A percentile compares a stretch with the other conserved stretches of the same genome.
These are phyloP conservation scores for Sphagnum magellanicum DNA, from an alignment of 228 moss, liverwort and hornwort species.

Conservation along the genomic window DNA sequence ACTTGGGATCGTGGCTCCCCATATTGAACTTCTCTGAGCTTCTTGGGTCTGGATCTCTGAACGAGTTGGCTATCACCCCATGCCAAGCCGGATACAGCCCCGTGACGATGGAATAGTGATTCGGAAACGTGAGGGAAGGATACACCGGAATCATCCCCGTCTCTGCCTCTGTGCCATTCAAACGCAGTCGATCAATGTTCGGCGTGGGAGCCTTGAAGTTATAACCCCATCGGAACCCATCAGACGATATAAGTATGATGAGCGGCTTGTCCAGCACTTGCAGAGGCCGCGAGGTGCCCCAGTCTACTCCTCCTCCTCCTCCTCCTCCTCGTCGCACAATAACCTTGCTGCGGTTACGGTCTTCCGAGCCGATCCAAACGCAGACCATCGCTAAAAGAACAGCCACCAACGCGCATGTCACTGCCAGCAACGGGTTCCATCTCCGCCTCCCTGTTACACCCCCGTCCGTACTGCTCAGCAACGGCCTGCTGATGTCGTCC, in stretches of 20 bases:
- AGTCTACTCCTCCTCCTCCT: neutral
- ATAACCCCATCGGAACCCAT: conserved; percentile 91
- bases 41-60: conserved; percentile 72
- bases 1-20: conserved; percentile 67
- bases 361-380: too few species aligned
- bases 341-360: too few species aligned
- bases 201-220: conserved; percentile 59
- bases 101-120: conserved; percentile 92
- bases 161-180: conserved; percentile 78
- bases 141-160: conserved; percentile 73
- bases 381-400: too few species aligned
- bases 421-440: too few species aligned
- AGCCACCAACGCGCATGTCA: too few species aligned
- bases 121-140: conserved; percentile 82
- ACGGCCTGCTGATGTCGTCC: too few species aligned
- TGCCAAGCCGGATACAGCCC: conserved; percentile 93
- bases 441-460: too few species aligned
- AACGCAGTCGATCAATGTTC: conserved; percentile 55
- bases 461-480: too few species aligned
- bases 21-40: conserved; percentile 44
- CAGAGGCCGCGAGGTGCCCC: conserved; percentile 38
- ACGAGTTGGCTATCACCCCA: conserved; percentile 72
- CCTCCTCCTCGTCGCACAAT: too few species aligned
- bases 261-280: conserved; percentile 43
- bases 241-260: conserved; percentile 65